Conservation (phyloP, 768 basidiomycete species). For the Ramaria rubella region DNA sequence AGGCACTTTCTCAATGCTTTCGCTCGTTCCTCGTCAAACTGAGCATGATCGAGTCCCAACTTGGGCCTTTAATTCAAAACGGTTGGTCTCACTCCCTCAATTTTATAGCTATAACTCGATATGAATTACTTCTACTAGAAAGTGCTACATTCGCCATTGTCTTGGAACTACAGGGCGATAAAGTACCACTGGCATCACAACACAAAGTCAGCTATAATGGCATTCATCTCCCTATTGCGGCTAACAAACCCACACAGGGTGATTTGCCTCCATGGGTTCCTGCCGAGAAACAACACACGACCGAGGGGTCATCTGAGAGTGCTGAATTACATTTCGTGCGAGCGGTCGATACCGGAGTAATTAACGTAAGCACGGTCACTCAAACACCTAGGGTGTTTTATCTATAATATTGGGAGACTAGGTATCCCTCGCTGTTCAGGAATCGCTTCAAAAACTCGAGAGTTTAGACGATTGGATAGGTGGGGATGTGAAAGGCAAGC, state of each 20-base stretch:
- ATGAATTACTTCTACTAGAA: constrained; percentile 31
- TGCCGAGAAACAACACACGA: constrained; percentile 62
- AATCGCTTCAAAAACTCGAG: constrained; percentile 65
- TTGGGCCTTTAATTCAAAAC: constrained; percentile 53
- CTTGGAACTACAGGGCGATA: constrained; percentile 70
- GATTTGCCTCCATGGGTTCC: constrained; percentile 79
- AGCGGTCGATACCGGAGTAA: constrained; percentile 77
- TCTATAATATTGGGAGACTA: constrained; percentile 21
- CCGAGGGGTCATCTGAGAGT: constrained; percentile 52
- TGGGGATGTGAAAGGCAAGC: constrained; percentile 5
- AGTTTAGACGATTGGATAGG: constrained; percentile 5
- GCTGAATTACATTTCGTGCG: constrained; percentile 71
- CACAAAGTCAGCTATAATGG: constrained; percentile 32
- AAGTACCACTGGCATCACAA: constrained; percentile 44
- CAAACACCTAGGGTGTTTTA: constrained; percentile 8
- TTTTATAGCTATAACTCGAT: background rate
- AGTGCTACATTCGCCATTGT: constrained; percentile 76
- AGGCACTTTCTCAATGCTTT: constrained; percentile 65
- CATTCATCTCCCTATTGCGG: background rate
- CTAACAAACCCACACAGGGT: constrained; percentile 24
- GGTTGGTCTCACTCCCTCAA: constrained; percentile 18
- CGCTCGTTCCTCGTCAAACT: constrained; percentile 80
- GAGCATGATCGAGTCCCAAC: constrained; percentile 65
- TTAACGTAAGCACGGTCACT: constrained; percentile 66
- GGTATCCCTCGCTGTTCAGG: constrained; percentile 75